These are phyloP conservation scores for Bidens hawaiensis DNA, from an alignment of 140 eudicot genomes.

Conservation along the genomic window DNA sequence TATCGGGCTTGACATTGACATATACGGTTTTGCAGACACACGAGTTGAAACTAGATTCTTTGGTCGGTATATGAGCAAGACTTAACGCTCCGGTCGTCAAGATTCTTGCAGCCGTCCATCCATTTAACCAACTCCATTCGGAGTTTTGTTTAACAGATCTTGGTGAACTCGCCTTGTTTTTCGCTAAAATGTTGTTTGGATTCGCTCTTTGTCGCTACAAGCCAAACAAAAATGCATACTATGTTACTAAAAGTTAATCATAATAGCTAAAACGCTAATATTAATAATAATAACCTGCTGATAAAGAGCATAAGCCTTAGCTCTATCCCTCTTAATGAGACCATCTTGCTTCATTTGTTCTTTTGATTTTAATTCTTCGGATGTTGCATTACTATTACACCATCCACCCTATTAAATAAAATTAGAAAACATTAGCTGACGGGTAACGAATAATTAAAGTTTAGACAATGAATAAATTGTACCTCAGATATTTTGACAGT, in stretches of 20 bases:
- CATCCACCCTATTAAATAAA: constrained; percentile 58
- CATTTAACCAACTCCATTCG: constrained; percentile 75
- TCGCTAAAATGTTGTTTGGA: constrained; percentile 28
- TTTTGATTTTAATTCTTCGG: constrained; percentile 57
- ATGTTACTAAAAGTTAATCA: constrained; percentile 5
- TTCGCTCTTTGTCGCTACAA: constrained; percentile 39
- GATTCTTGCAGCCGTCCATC: constrained; percentile 81
- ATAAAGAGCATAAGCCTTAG: constrained; percentile 56
- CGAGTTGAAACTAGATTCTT: constrained; percentile 55
- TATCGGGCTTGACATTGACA: constrained; percentile 37
- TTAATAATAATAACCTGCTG: constrained; percentile 85
- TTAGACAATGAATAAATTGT: neutral
- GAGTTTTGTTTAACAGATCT: constrained; percentile 36
- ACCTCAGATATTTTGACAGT: constrained; percentile 57
- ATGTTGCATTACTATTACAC: constrained; percentile 72
- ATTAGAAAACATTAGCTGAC: neutral
- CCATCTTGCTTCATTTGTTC: constrained; percentile 75
- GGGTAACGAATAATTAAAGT: neutral
- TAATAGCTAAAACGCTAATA: too few species aligned
- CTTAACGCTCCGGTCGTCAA: constrained; percentile 30
- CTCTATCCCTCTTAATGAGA: constrained; percentile 80
- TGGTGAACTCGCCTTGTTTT: constrained; percentile 17
- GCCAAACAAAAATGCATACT: neutral
- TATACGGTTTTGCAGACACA: constrained; percentile 38
- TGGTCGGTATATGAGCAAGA: constrained; percentile 41